These are phyloP conservation scores for Aspergillus hortae DNA, from an alignment of 2,329 filamentous ascomycete species.

Conservation along the genomic window DNA sequence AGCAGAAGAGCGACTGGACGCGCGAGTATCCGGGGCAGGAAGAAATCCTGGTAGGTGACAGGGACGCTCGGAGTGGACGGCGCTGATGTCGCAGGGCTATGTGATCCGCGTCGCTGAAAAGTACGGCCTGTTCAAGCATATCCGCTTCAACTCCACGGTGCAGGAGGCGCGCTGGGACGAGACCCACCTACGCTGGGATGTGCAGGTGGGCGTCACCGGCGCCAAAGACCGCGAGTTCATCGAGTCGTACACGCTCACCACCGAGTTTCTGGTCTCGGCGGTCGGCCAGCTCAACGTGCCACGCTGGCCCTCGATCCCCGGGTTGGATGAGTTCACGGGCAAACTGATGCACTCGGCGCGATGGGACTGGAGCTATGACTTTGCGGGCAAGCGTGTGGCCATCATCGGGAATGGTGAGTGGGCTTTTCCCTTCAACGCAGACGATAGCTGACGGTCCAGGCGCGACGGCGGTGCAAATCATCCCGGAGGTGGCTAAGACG, in stretches of 20 bases:
- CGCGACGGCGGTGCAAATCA: slow-evolving; percentile 57
- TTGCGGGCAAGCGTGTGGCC: slow-evolving; percentile 54
- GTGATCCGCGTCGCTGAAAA: slow-evolving; percentile 52
- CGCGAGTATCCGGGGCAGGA: slow-evolving; percentile 58
- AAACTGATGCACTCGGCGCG: slow-evolving; percentile 56
- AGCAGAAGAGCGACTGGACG: slow-evolving; percentile 57
- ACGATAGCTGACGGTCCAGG: slow-evolving; percentile 28
- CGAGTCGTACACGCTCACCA: slow-evolving; percentile 50
- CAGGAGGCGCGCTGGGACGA: slow-evolving; percentile 56
- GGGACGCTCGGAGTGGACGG: not conserved
- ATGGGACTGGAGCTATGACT: slow-evolving; percentile 59
- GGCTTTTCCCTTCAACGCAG: no score
- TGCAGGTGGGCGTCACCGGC: slow-evolving; percentile 46
- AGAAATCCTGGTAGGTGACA: slow-evolving; percentile 49
- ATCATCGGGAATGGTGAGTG: slow-evolving; percentile 56
- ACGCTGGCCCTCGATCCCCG: slow-evolving; percentile 47
- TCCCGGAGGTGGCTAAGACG: slow-evolving; percentile 54
- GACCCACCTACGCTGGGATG: slow-evolving; percentile 48
- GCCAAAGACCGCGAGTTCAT: slow-evolving; percentile 56
- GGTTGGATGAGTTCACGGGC: slow-evolving; percentile 47
- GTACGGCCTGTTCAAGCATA: slow-evolving; percentile 53
- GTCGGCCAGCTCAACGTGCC: slow-evolving; percentile 59
- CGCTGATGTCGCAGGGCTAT: slow-evolving; percentile 39
- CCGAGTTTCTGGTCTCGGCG: slow-evolving; percentile 56
- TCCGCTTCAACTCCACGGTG: slow-evolving; percentile 56